Evolutionary conservation across 2,329 filamentous ascomycete genomes (phyloP).

Genomic region (Fonsecaea erecta): DNA sequence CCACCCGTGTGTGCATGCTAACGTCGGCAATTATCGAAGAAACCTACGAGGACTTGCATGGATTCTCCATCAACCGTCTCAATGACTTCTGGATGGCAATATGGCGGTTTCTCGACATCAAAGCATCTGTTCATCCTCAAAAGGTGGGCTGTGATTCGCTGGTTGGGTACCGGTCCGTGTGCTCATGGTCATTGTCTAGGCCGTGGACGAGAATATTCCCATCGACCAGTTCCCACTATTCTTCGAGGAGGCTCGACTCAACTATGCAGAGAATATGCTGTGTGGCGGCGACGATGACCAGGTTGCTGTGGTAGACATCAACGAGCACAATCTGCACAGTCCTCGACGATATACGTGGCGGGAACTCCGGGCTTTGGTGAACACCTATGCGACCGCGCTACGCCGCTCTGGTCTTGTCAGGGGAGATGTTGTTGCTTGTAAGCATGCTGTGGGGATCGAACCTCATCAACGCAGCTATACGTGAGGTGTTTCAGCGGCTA

Average conservation of each 20-base stretch:
- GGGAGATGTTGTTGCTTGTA: slow-evolving; percentile 43
- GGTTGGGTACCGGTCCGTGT: neutral
- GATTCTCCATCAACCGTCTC: slow-evolving; percentile 45
- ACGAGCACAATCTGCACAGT: slow-evolving; percentile 40
- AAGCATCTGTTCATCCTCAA: slow-evolving; percentile 39
- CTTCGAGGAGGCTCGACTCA: slow-evolving; percentile 44
- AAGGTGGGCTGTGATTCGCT: neutral
- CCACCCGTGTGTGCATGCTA: neutral
- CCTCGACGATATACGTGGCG: slow-evolving; percentile 46
- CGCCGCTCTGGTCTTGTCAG: slow-evolving; percentile 43
- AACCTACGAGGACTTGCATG: slow-evolving; percentile 44
- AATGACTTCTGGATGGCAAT: slow-evolving; percentile 50
- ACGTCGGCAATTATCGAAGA: neutral
- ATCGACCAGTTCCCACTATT: slow-evolving; percentile 47
- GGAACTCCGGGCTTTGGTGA: slow-evolving; percentile 44
- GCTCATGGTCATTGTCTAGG: slow-evolving; percentile 33
- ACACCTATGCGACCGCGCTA: slow-evolving; percentile 45
- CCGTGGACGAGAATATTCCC: slow-evolving; percentile 44
- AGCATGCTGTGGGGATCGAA: neutral
- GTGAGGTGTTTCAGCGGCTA: neutral
- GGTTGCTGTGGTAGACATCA: slow-evolving; percentile 9
- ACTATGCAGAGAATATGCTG: slow-evolving; percentile 42
- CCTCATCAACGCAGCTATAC: no score
- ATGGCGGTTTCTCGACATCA: slow-evolving; percentile 45
- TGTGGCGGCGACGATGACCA: neutral